A percentile compares a stretch with the other conserved stretches of the same genome.
Evolutionary conservation across 768 basidiomycete genomes (phyloP).

Genomic region (Serendipita sp.): DNA sequence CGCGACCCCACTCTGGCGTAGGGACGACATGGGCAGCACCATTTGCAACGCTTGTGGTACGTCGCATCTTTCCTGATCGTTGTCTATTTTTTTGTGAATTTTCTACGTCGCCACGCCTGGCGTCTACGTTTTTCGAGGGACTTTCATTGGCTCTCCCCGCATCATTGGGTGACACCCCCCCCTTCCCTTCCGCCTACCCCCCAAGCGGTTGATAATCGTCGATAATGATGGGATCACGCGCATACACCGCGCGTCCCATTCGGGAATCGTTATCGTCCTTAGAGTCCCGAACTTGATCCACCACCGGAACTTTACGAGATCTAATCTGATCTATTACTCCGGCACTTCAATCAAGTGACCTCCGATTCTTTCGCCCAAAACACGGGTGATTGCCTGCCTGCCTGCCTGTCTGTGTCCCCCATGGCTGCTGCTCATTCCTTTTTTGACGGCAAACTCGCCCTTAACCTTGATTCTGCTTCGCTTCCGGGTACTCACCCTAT

Average conservation of each 20-base stretch:
- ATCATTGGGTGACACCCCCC: neutral
- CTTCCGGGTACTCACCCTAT: too few relatives aligned
- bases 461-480: neutral
- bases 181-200: neutral
- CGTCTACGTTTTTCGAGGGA: neutral
- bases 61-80: conserved; percentile 21
- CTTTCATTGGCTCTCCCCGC: too few relatives aligned
- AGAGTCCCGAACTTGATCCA: neutral
- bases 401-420: too few relatives aligned
- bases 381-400: neutral
- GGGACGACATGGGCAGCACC: conserved; percentile 82
- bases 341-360: neutral
- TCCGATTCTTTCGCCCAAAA: neutral
- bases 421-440: too few relatives aligned
- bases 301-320: neutral
- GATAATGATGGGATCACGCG: neutral
- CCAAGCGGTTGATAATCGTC: neutral
- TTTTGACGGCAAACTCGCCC: neutral
- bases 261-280: neutral
- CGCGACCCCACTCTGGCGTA: conserved; percentile 77
- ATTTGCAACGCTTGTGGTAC: conserved; percentile 90
- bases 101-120: conserved; percentile 10
- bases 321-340: conserved; percentile 7
- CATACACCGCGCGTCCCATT: neutral
- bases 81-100: conserved; percentile 14